Evolutionary conservation across 148 eudicot genomes (phyloP).

Genomic region (Rhododendron vialii): DNA sequence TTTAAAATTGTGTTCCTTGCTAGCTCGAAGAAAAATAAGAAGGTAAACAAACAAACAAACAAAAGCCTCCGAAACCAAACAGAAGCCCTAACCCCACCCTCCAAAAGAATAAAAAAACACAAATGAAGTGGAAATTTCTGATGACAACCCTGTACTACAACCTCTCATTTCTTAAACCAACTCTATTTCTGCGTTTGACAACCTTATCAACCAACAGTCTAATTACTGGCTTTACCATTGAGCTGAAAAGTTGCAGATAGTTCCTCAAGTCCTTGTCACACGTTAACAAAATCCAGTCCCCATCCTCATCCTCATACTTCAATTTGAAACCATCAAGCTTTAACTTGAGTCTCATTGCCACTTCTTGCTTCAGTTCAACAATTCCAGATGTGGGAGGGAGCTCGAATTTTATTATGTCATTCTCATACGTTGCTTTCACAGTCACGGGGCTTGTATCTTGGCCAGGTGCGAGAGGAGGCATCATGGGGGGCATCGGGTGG

Average conservation of each 20-base stretch:
- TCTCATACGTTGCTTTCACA: not conserved
- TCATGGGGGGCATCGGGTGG: not conserved
- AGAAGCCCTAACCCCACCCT: no score
- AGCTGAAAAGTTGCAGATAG: not conserved
- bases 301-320: not conserved
- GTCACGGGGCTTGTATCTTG: not conserved
- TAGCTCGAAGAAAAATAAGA: no score
- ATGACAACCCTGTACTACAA: no score
- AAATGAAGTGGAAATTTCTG: no score
- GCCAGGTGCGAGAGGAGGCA: not conserved
- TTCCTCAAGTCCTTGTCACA: not conserved
- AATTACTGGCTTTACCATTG: not conserved
- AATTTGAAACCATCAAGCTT: not conserved
- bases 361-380: not conserved
- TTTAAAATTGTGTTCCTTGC: no score
- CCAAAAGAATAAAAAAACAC: no score
- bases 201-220: not conserved
- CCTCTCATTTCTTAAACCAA: no score
- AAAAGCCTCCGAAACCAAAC: no score
- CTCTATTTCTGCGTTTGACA: no score
- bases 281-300: not conserved
- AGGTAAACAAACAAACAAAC: no score
- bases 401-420: not conserved
- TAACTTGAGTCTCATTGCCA: not conserved
- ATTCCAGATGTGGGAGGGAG: not conserved